phyloP scores from a whole-genome alignment of 1,284 basidiomycete genomes.

The Boletellus deceptivus region DNA sequence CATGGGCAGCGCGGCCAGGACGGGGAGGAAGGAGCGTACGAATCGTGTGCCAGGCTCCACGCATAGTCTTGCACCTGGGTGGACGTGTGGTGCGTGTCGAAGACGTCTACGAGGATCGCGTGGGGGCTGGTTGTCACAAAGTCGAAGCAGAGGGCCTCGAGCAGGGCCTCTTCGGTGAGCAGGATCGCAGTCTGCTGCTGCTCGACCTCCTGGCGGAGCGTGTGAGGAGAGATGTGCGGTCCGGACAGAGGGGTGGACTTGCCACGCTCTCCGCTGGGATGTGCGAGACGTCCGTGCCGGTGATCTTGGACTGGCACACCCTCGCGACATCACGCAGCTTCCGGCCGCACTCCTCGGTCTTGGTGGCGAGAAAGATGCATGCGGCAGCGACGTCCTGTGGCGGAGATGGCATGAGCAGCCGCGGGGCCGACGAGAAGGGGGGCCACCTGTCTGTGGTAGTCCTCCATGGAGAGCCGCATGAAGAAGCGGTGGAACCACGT shows the following conservation, averaged over 20 bases:
- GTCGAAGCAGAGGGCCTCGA: constrained; percentile 92
- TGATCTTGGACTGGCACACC: constrained; percentile 71
- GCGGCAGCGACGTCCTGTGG: constrained; percentile 82
- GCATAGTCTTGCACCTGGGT: constrained; percentile 63
- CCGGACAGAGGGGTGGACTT: constrained; percentile 19
- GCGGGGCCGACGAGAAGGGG: not conserved
- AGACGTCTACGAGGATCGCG: constrained; percentile 66
- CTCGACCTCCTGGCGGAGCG: constrained; percentile 60
- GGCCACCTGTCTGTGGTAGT: constrained; percentile 74
- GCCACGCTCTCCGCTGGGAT: constrained; percentile 64
- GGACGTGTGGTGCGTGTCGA: constrained; percentile 51
- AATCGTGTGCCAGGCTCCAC: constrained; percentile 82
- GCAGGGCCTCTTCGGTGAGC: constrained; percentile 75
- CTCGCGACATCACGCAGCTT: constrained; percentile 84
- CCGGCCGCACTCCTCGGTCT: constrained; percentile 85
- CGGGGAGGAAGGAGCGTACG: constrained; percentile 48
- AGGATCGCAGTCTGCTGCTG: constrained; percentile 74
- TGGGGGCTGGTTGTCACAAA: constrained; percentile 85
- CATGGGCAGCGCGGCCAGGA: constrained; percentile 10
- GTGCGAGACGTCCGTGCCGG: constrained; percentile 51
- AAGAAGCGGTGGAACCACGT: constrained; percentile 94
- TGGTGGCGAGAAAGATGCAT: constrained; percentile 89
- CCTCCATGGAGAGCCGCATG: constrained; percentile 87
- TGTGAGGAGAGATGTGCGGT: constrained; percentile 10
- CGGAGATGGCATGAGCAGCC: constrained; percentile 9